A percentile compares a stretch with the other conserved stretches of the same genome.
Conservation (phyloP, 768 basidiomycete species). For the Rhodotorula toruloides region DNA sequence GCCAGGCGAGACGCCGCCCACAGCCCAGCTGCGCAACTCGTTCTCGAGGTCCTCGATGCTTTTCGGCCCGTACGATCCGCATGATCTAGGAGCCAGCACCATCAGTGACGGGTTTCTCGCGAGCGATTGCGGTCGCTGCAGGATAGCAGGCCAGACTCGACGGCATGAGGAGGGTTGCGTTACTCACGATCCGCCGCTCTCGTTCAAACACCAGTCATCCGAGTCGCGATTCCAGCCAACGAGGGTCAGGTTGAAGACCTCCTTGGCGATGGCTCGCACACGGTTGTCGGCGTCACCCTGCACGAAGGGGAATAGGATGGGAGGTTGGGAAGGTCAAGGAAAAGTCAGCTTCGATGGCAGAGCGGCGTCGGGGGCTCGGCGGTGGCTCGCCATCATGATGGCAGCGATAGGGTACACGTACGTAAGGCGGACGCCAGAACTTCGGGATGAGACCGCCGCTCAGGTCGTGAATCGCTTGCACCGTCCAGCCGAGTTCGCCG, state of each 20-base stretch:
- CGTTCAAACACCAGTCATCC: too few species aligned
- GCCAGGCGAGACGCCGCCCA: slow-evolving; percentile 49
- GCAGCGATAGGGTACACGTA: too few species aligned
- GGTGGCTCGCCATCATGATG: too few species aligned
- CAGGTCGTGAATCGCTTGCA: slow-evolving; percentile 70
- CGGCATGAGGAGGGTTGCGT: too few species aligned
- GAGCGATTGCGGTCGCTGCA: too few species aligned
- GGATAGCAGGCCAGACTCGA: too few species aligned
- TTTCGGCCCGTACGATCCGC: slow-evolving; percentile 5
- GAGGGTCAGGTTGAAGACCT: slow-evolving; percentile 66
- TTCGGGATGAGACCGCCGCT: slow-evolving; percentile 64
- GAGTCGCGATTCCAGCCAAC: slow-evolving; percentile 70
- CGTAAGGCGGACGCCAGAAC: slow-evolving; percentile 85
- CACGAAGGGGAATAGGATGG: too few species aligned
- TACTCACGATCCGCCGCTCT: too few species aligned
- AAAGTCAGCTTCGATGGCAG: too few species aligned
- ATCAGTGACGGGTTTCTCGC: too few species aligned
- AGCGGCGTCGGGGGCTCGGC: too few species aligned
- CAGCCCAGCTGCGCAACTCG: slow-evolving; percentile 11
- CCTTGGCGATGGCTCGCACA: slow-evolving; percentile 74
- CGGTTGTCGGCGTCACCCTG: slow-evolving; percentile 69
- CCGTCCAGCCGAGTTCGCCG: slow-evolving; percentile 75
- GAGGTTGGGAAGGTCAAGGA: too few species aligned
- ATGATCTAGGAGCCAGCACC: not conserved
- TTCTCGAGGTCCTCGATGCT: slow-evolving; percentile 3